Percentiles rank a stretch among this genome's conserved stretches.
Conservation (phyloP, 108 stramenopile genomes). For the Cyclotella choctawhatcheeana region DNA sequence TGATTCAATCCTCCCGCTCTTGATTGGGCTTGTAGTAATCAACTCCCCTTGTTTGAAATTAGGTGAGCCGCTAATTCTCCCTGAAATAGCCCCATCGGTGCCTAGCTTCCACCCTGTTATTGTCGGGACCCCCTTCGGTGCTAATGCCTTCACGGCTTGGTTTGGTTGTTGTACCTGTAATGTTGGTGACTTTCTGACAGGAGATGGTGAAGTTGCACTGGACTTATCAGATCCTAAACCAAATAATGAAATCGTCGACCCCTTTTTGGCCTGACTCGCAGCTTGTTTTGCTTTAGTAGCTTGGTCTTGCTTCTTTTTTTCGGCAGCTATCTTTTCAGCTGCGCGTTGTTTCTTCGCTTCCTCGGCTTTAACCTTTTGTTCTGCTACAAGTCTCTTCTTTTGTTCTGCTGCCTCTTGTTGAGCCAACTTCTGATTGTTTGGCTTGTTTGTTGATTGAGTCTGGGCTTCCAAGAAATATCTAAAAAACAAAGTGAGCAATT, state of each 20-base stretch:
- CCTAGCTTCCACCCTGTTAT: constrained; percentile 72
- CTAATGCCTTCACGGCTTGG: constrained; percentile 17
- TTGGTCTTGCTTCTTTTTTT: constrained; percentile 29
- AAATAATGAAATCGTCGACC: constrained; percentile 55
- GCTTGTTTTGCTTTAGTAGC: constrained; percentile 26
- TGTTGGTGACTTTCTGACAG: constrained; percentile 21
- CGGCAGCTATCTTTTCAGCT: too few relatives aligned
- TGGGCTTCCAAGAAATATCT: constrained; percentile 55
- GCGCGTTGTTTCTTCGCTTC: constrained; percentile 18
- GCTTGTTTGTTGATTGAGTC: constrained; percentile 23
- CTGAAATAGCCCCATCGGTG: constrained; percentile 68
- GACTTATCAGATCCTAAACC: constrained; percentile 30
- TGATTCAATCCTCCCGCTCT: constrained; percentile 56
- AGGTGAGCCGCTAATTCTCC: constrained; percentile 63
- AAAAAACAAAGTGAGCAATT: neutral
- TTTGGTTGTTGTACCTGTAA: constrained; percentile 18
- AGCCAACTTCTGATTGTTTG: neutral
- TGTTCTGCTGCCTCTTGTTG: constrained; percentile 8
- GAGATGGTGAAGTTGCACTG: constrained; percentile 12
- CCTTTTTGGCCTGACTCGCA: constrained; percentile 25
- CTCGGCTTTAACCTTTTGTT: constrained; percentile 16
- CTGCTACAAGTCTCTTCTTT: constrained; percentile 11
- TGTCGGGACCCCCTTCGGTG: constrained; percentile 72
- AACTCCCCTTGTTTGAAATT: constrained; percentile 71
- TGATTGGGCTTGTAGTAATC: constrained; percentile 75